Conservation (phyloP, 306 rosid species). For the Cucurbita maxima region DNA sequence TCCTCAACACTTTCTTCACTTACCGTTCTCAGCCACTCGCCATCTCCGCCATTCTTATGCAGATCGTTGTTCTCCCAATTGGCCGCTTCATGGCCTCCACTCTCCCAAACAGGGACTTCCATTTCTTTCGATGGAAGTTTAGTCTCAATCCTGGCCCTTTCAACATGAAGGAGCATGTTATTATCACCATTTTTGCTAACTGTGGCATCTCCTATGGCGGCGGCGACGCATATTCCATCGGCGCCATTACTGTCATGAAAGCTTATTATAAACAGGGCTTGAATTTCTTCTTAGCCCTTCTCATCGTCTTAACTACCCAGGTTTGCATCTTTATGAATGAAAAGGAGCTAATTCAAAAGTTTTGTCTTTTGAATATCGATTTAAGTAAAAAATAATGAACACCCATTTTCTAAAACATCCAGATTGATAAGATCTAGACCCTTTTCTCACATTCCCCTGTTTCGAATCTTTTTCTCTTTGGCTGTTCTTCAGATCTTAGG, state of each 20-base stretch:
- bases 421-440: background rate
- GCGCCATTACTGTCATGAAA: conserved; percentile 92
- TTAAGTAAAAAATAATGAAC: background rate
- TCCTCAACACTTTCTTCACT: conserved; percentile 90
- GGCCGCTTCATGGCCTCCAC: conserved; percentile 75
- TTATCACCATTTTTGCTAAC: conserved; percentile 82
- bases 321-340: conserved; percentile 10
- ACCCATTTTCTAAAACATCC: background rate
- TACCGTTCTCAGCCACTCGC: conserved; percentile 82
- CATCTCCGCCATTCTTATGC: conserved; percentile 95
- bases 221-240: conserved; percentile 93
- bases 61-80: conserved; percentile 63
- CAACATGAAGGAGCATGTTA: conserved; percentile 90
- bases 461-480: background rate
- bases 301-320: conserved; percentile 82
- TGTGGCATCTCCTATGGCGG: conserved; percentile 84
- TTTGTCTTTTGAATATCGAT: background rate
- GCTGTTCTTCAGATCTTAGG: conserved; percentile 49
- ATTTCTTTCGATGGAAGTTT: conserved; percentile 28
- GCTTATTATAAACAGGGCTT: conserved; percentile 67
- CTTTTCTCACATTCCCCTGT: background rate
- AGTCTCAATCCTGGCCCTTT: conserved; percentile 77
- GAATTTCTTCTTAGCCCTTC: conserved; percentile 47
- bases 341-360: background rate
- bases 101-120: conserved; percentile 41